Evolutionary conservation across 371 early-diverging fungal genomes (phyloP).

Genomic region (Apophysomyces elegans): DNA sequence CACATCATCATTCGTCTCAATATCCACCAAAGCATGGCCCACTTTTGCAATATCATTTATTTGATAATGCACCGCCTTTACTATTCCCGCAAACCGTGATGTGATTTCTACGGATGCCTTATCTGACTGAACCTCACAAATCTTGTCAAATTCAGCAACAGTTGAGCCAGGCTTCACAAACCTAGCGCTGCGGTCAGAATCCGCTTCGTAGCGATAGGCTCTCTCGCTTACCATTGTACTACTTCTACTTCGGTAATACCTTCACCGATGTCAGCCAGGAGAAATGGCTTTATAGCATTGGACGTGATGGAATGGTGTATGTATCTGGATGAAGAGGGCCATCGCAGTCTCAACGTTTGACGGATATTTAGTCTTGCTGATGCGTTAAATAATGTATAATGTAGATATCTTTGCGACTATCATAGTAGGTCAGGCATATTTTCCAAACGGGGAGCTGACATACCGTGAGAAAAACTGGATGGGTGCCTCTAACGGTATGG

Average conservation of each 20-base stretch:
- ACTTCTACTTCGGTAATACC: slow-evolving; percentile 97
- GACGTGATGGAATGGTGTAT: background rate
- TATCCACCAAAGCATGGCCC: slow-evolving; percentile 93
- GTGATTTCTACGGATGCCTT: slow-evolving; percentile 99
- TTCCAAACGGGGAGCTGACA: background rate
- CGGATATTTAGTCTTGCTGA: background rate
- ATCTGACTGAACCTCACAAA: slow-evolving; percentile 97
- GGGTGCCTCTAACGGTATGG: background rate
- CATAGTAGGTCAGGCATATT: background rate
- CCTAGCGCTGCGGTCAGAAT: slow-evolving; percentile 47
- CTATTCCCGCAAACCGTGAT: slow-evolving; percentile 89
- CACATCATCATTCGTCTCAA: slow-evolving; percentile 68
- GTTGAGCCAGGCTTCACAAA: slow-evolving; percentile 89
- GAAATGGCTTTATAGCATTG: slow-evolving; percentile 74
- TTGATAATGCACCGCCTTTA: slow-evolving; percentile 80
- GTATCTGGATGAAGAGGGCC: background rate
- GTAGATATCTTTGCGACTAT: background rate
- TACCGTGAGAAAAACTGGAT: slow-evolving; percentile 4
- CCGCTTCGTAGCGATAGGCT: background rate
- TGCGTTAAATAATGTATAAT: background rate
- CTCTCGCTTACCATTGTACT: slow-evolving; percentile 86
- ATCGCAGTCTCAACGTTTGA: background rate
- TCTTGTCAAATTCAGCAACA: slow-evolving; percentile 92
- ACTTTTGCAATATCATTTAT: slow-evolving; percentile 93
- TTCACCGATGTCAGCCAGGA: slow-evolving; percentile 97